Evolutionary conservation across 805 yeast genomes (phyloP).

Genomic region (Jamesozyma rosinii): DNA sequence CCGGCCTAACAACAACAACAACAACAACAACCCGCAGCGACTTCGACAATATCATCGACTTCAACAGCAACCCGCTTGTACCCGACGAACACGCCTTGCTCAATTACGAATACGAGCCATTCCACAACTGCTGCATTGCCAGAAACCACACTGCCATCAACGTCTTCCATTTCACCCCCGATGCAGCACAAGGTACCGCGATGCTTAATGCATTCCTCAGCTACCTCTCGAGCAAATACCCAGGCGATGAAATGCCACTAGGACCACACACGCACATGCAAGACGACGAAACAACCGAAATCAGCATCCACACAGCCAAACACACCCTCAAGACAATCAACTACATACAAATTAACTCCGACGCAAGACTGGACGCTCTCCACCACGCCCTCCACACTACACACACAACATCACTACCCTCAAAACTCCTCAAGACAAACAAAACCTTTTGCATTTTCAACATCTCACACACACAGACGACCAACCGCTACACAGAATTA

Average conservation of each 20-base stretch:
- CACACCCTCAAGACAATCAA: neutral
- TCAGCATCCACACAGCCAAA: too few species aligned
- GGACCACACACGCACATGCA: too few species aligned
- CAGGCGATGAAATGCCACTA: too few species aligned
- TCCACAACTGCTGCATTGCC: neutral
- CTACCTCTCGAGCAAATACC: neutral
- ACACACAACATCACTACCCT: too few species aligned
- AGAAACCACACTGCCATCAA: neutral
- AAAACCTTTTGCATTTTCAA: neutral
- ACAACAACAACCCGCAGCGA: too few species aligned
- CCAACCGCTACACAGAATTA: neutral
- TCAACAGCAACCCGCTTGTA: slow-evolving; percentile 1
- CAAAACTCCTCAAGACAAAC: neutral
- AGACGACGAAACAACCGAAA: too few species aligned
- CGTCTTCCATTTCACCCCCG: neutral
- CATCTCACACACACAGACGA: neutral
- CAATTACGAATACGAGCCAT: neutral
- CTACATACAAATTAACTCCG: neutral
- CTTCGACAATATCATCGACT: neutral
- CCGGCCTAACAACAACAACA: too few species aligned
- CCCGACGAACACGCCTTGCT: neutral
- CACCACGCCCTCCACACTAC: too few species aligned
- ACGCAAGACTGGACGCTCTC: neutral
- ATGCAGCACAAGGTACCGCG: neutral
- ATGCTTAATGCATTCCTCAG: neutral